Base-by-base conservation (phyloP, 2,329 filamentous ascomycete species). In the Trichoderma sp. region DNA sequence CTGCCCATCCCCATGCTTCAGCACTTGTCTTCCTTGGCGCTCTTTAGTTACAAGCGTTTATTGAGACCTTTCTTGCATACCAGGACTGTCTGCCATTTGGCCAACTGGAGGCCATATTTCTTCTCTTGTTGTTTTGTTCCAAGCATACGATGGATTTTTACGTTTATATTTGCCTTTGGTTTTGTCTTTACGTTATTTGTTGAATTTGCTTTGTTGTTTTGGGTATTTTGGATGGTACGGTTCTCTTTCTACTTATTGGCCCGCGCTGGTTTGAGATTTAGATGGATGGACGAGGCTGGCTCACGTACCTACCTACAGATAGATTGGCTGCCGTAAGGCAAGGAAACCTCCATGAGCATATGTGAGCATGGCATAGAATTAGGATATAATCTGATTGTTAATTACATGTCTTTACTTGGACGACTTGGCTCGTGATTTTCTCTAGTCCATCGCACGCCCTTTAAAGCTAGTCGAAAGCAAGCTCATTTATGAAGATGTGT, bases 281-380 rank as follows among this genome's bases (percentile, higher is more conserved):
- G 31, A 58, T 52, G 40, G 21, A 31, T 49, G 55, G 55, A 37
- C 43, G 31, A 43, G 37, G 37, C 55, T 40, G 55, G 40, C 29
- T 59, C 64, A 59, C 31, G 29, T 27, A 29, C 11, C 21, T 27
- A 29, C 11, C 21, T 24, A 29, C 1, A 21, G n/a, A 59, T 67
- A 67, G 64, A 67, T 40, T 59, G 64, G 40, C 35, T 57, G 64
- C 35, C 64, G 55, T 67, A 67, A 67, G 64, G 29, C 64, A 35
- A 67, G 43, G 62, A 47, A 49, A 52, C 31, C 33, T 4, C 40
- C 16, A 67, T 14, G 21, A 52, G 55, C 16, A 58, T 33, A 52
- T 58, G 31, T 67, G 55, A 59, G 29, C 64, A 59, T 67, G 55
- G 37, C 55, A 52, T 67, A 67, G 64, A 66, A 21, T 29, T n/a